Conservation (phyloP, 306 rosid genomes). For the Malus orientalis region DNA sequence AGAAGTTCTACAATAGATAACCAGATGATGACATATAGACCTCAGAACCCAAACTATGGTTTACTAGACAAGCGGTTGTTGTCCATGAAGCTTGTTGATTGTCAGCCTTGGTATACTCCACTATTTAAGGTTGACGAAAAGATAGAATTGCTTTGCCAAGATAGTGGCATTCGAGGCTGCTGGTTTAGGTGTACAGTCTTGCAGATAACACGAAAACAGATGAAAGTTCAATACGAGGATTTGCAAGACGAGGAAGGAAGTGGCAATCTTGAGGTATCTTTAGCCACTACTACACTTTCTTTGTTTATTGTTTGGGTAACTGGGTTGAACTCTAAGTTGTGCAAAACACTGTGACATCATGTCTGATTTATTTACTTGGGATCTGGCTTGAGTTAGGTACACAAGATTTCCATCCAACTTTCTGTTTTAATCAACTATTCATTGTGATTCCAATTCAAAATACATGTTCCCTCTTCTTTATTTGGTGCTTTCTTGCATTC, state of each 20-base stretch:
- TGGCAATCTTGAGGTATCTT: conserved; percentile 83
- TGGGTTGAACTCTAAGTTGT: conserved; percentile 13
- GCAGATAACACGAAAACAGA: conserved; percentile 60
- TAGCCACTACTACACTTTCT: neutral
- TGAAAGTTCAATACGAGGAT: conserved; percentile 75
- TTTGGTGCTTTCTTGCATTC: neutral
- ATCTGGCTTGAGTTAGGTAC: neutral
- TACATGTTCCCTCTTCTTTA: neutral
- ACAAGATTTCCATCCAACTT: neutral
- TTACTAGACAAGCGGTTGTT: conserved; percentile 37
- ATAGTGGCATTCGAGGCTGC: conserved; percentile 98
- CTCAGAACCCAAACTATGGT: conserved; percentile 37
- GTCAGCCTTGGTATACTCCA: conserved; percentile 39
- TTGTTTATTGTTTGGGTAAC: neutral
- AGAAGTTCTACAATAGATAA: conserved; percentile 42
- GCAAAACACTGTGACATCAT: neutral
- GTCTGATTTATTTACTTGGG: neutral
- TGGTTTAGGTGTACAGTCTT: conserved; percentile 90
- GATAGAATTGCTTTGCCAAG: conserved; percentile 93
- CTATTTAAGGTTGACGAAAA: conserved; percentile 57
- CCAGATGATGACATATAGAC: conserved; percentile 39
- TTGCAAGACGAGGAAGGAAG: conserved; percentile 79
- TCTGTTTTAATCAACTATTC: neutral
- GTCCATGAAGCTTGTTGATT: conserved; percentile 43
- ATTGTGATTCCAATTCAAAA: neutral